Evolutionary conservation across 2,329 filamentous ascomycete species (phyloP).

Genomic region (Penicillium corylophilum): DNA sequence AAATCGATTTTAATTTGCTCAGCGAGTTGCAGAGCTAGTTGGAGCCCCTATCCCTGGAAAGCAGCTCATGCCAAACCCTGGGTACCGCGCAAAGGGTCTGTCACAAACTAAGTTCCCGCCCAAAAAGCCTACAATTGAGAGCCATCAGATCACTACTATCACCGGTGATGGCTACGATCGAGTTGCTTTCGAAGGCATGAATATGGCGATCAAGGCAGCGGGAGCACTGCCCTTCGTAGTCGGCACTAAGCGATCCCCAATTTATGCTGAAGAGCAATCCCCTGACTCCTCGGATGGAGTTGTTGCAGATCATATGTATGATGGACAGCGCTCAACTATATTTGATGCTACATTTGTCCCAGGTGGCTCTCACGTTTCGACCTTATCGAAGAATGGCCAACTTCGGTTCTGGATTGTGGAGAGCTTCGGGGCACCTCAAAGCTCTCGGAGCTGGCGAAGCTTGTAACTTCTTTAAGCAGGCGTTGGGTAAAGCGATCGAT

Average conservation of each 20-base stretch:
- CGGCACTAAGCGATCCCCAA: conserved; percentile 56
- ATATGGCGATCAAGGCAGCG: conserved; percentile 60
- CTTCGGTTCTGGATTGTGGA: background rate
- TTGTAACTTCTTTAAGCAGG: background rate
- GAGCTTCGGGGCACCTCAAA: background rate
- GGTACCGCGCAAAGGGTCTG: conserved; percentile 63
- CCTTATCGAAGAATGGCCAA: background rate
- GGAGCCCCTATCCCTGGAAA: conserved; percentile 41
- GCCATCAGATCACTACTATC: conserved; percentile 71
- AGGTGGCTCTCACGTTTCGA: background rate
- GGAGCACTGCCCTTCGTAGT: conserved; percentile 71
- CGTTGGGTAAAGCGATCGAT: background rate
- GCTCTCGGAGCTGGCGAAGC: background rate
- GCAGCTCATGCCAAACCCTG: conserved; percentile 58
- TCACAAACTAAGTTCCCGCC: conserved; percentile 65
- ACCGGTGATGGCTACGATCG: conserved; percentile 75
- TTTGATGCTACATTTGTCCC: background rate
- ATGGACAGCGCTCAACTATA: background rate
- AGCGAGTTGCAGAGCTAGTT: conserved; percentile 62
- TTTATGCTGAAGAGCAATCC: background rate
- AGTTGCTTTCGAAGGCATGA: conserved; percentile 63
- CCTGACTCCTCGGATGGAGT: background rate
- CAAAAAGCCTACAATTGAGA: conserved; percentile 64
- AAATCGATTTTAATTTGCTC: background rate
- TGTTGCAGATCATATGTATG: background rate